These are phyloP conservation scores for Botrytis elliptica DNA, from an alignment of 2,329 filamentous ascomycete species.

Conservation along the genomic window DNA sequence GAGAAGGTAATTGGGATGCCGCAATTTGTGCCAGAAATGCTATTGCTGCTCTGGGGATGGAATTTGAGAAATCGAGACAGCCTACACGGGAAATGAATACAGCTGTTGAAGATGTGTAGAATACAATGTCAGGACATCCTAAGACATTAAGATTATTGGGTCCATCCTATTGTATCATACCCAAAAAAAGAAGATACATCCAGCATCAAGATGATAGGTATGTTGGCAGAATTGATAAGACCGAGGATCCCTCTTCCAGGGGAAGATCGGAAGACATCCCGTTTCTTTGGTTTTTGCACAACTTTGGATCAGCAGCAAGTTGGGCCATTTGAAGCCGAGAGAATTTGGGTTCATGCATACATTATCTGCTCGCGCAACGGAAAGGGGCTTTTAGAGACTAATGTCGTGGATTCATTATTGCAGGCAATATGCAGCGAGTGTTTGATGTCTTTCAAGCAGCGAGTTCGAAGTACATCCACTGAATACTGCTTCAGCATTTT, in stretches of 20 bases:
- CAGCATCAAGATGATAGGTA: neutral
- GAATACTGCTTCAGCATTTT: neutral
- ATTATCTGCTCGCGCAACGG: neutral
- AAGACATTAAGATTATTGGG: neutral
- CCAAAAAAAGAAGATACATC: neutral
- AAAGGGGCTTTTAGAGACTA: no score
- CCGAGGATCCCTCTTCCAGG: no score
- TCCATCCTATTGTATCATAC: neutral
- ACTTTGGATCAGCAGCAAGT: neutral
- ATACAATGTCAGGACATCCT: neutral
- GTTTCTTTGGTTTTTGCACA: no score
- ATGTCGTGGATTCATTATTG: neutral
- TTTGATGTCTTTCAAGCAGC: neutral
- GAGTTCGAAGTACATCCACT: neutral
- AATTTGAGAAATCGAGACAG: neutral
- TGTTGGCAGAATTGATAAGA: neutral
- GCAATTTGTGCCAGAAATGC: conserved; percentile 2
- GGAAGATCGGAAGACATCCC: neutral
- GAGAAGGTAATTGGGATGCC: conserved; percentile 20
- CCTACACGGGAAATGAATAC: neutral
- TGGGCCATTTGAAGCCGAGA: neutral
- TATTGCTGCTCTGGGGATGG: conserved; percentile 4
- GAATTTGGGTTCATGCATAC: no score
- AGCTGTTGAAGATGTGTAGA: neutral
- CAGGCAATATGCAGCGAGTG: neutral